A percentile compares a stretch with the other conserved stretches of the same genome.
phyloP scores from a whole-genome alignment of 1,284 basidiomycete species.

The Naganishia albida region DNA sequence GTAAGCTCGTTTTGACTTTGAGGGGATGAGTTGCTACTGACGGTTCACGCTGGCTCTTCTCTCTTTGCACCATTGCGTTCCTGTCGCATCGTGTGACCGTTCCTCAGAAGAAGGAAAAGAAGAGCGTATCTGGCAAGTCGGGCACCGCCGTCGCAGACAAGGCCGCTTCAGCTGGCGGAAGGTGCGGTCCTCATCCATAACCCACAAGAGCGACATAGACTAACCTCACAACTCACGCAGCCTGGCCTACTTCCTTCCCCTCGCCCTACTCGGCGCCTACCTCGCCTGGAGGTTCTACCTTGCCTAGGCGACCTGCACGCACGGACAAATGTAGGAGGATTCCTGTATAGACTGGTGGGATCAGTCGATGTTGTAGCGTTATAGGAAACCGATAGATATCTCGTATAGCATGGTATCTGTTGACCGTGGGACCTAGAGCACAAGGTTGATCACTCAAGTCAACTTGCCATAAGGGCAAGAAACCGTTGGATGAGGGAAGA shows the following conservation, averaged over 20 bases:
- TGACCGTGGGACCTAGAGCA: not conserved
- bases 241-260: constrained; percentile 44
- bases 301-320: constrained; percentile 39
- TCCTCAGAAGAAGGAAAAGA: constrained; percentile 34
- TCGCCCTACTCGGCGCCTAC: constrained; percentile 47
- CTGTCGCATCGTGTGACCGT: not conserved
- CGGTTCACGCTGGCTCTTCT: too few relatives aligned
- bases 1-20: constrained; percentile 41
- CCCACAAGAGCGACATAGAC: not conserved
- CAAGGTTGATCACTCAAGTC: too few relatives aligned
- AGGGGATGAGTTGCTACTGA: too few relatives aligned
- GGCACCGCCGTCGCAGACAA: constrained; percentile 36
- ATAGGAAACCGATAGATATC: constrained; percentile 1
- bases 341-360: not conserved
- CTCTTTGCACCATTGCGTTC: not conserved
- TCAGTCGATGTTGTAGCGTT: constrained; percentile 18
- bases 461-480: too few relatives aligned
- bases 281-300: constrained; percentile 51
- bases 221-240: constrained; percentile 25
- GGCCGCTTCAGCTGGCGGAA: constrained; percentile 34
- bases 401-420: not conserved
- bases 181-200: not conserved
- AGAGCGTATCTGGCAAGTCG: constrained; percentile 15
- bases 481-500: too few relatives aligned
- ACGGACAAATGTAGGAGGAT: not conserved